These are phyloP conservation scores for Phytophthora nicotianae DNA, from an alignment of 352 stramenopile genomes.

Conservation along the genomic window DNA sequence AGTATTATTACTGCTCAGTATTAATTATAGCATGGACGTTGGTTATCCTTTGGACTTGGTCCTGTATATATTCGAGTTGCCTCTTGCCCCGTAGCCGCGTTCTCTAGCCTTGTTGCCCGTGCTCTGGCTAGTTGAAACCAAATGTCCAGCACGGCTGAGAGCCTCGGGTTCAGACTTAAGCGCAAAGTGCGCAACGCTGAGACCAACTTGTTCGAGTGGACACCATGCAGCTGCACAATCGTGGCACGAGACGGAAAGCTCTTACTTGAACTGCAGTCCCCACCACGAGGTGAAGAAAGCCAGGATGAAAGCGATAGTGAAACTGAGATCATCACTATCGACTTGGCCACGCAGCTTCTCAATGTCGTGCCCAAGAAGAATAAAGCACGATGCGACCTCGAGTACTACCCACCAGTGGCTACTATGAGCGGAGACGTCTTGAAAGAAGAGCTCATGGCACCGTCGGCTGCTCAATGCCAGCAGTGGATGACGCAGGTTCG, in stretches of 20 bases:
- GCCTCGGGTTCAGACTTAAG: constrained; percentile 46
- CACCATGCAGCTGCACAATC: constrained; percentile 49
- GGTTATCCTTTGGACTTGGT: no score
- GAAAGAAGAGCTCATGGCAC: constrained; percentile 74
- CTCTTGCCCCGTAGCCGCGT: no score
- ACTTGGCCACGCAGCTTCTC: constrained; percentile 49
- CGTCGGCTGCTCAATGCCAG: constrained; percentile 63
- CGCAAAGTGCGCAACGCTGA: constrained; percentile 60
- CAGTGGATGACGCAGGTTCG: constrained; percentile 62
- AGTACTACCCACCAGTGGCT: constrained; percentile 35
- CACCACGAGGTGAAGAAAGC: constrained; percentile 31
- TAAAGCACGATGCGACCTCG: constrained; percentile 61
- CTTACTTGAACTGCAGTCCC: constrained; percentile 35
- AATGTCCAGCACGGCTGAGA: constrained; percentile 18
- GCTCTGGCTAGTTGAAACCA: no score
- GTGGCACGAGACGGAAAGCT: constrained; percentile 40
- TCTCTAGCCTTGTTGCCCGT: no score
- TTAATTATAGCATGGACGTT: no score
- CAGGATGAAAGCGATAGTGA: constrained; percentile 13
- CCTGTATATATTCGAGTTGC: no score
- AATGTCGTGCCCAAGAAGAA: constrained; percentile 64
- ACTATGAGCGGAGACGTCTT: constrained; percentile 19
- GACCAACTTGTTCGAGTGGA: constrained; percentile 75
- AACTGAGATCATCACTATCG: constrained; percentile 38
- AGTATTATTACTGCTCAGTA: no score